Evolutionary conservation across 306 rosid genomes (phyloP).

Genomic region (Canavalia ensiformis): DNA sequence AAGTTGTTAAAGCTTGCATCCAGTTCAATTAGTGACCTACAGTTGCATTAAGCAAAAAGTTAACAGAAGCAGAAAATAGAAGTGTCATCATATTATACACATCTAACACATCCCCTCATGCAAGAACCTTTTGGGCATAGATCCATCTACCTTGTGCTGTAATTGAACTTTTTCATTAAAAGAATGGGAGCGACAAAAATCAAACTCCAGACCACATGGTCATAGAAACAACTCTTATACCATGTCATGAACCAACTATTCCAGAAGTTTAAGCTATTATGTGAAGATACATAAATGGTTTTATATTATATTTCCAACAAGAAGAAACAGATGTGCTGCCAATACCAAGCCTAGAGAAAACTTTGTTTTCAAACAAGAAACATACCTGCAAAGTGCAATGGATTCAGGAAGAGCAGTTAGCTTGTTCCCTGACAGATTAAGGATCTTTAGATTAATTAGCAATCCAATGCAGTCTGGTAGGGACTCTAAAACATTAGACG

Average conservation of each 20-base stretch:
- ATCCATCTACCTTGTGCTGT: not conserved
- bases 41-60: constrained; percentile 20
- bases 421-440: constrained; percentile 61
- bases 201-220: not conserved
- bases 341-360: not conserved
- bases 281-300: not conserved
- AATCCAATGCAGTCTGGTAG: constrained; percentile 58
- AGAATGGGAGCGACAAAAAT: not conserved
- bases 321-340: constrained; percentile 4
- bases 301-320: not conserved
- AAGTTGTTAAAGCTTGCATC: constrained; percentile 66
- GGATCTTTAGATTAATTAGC: constrained; percentile 57
- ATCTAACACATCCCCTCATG: not conserved
- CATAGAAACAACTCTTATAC: not conserved
- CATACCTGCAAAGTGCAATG: constrained; percentile 63
- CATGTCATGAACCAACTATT: not conserved
- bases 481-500: constrained; percentile 56
- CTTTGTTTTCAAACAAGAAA: not conserved
- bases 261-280: not conserved
- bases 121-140: not conserved
- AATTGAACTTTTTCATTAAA: not conserved
- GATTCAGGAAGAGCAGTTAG: constrained; percentile 60
- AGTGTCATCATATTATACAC: not conserved
- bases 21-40: constrained; percentile 60
- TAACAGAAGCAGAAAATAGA: constrained; percentile 25